Conservation (phyloP, 2,329 filamentous ascomycete species). For the Tolypocladium ophioglossoides region DNA sequence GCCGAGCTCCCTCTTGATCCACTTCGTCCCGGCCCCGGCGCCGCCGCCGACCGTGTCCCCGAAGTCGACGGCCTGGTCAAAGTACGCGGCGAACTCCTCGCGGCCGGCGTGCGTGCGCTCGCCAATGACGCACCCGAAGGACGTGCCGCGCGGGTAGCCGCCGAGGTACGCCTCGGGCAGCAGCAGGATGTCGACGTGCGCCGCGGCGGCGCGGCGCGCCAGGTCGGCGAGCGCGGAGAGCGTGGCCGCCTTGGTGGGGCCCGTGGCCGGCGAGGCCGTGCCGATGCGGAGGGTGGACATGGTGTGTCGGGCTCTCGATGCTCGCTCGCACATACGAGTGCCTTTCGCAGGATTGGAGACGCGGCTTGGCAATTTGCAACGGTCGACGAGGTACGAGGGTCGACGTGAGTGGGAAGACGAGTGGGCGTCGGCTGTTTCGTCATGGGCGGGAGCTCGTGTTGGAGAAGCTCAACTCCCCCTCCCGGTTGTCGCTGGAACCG, state of each 20-base stretch:
- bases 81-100: conserved; percentile 76
- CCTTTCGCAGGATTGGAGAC: too few species aligned
- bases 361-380: too few species aligned
- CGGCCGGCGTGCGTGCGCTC: conserved; percentile 56
- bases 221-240: conserved; percentile 54
- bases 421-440: too few species aligned
- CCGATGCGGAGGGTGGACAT: conserved; percentile 36
- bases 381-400: not conserved
- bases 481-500: too few species aligned
- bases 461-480: too few species aligned
- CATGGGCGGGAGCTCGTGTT: too few species aligned
- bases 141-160: conserved; percentile 75
- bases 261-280: conserved; percentile 44
- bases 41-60: conserved; percentile 59
- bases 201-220: conserved; percentile 49
- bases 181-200: conserved; percentile 57
- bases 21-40: conserved; percentile 60
- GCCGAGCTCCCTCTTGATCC: conserved; percentile 52
- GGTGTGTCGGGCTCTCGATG: not conserved
- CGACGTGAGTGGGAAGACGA: not conserved
- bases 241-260: conserved; percentile 44
- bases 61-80: conserved; percentile 67
- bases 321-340: not conserved
- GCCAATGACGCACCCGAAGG: conserved; percentile 68
- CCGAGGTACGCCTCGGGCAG: conserved; percentile 91